These are phyloP conservation scores for Diddensiella caesifluorescens DNA, from an alignment of 805 yeast genomes.

Conservation along the genomic window DNA sequence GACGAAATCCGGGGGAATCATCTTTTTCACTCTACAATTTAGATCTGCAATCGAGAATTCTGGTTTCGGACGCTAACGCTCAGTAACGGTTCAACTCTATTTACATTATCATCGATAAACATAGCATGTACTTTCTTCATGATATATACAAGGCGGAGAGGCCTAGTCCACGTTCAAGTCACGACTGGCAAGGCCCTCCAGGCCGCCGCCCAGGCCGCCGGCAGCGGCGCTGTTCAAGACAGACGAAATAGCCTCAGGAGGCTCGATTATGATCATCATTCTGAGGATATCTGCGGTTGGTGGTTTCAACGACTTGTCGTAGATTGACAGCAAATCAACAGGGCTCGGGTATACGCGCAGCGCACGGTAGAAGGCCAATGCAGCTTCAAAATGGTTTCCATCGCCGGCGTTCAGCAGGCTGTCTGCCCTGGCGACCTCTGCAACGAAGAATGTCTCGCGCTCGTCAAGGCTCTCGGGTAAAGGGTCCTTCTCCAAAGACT, in stretches of 20 bases:
- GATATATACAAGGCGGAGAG: background rate
- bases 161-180: slow-evolving; percentile 10
- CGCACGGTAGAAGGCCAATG: slow-evolving; percentile 89
- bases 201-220: too few relatives aligned
- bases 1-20: too few relatives aligned
- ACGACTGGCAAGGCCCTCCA: too few relatives aligned
- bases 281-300: slow-evolving; percentile 77
- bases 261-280: slow-evolving; percentile 83
- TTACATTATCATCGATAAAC: too few relatives aligned
- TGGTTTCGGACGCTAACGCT: too few relatives aligned
- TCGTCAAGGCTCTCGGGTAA: slow-evolving; percentile 63
- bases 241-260: slow-evolving; percentile 69
- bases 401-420: slow-evolving; percentile 65
- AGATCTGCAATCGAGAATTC: too few relatives aligned
- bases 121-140: background rate
- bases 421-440: slow-evolving; percentile 82
- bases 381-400: slow-evolving; percentile 63
- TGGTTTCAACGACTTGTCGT: slow-evolving; percentile 82
- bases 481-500: slow-evolving; percentile 66
- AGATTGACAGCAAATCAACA: slow-evolving; percentile 80
- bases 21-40: too few relatives aligned
- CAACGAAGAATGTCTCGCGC: slow-evolving; percentile 75
- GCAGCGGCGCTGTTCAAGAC: slow-evolving; percentile 48
- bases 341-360: slow-evolving; percentile 92
- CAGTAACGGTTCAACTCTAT: too few relatives aligned